phyloP scores from a whole-genome alignment of 768 basidiomycete species.

The Podaxis carcinomalis region DNA sequence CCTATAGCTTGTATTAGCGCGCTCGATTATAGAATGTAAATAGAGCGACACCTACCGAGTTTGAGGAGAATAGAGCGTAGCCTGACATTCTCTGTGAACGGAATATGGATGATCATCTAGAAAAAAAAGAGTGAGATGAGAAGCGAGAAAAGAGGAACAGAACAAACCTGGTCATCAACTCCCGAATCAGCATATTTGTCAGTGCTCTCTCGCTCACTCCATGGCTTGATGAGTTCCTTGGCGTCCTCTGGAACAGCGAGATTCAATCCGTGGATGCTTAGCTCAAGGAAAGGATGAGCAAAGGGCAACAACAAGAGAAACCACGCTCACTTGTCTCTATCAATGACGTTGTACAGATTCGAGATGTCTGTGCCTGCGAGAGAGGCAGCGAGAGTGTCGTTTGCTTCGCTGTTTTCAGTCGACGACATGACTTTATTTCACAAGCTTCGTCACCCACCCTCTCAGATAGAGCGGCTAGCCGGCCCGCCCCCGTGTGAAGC shows the following conservation, averaged over 20 bases:
- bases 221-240: slow-evolving; percentile 72
- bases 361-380: slow-evolving; percentile 43
- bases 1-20: slow-evolving; percentile 33
- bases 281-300: slow-evolving; percentile 22
- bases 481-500: neutral
- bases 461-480: neutral
- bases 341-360: slow-evolving; percentile 57
- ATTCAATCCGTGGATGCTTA: slow-evolving; percentile 79
- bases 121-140: slow-evolving; percentile 7
- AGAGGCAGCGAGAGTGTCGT: slow-evolving; percentile 41
- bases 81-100: slow-evolving; percentile 76
- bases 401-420: neutral
- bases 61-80: slow-evolving; percentile 73
- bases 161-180: slow-evolving; percentile 77
- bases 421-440: neutral
- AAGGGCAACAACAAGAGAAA: neutral
- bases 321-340: slow-evolving; percentile 59
- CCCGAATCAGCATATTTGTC: slow-evolving; percentile 66
- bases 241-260: slow-evolving; percentile 79
- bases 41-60: slow-evolving; percentile 46
- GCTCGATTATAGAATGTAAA: neutral
- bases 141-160: neutral
- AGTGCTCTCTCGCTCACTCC: slow-evolving; percentile 73
- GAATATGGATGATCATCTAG: slow-evolving; percentile 77
- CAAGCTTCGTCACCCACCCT: neutral